Base-by-base conservation (phyloP, 495 filamentous ascomycete genomes). In the Neurospora discreta region DNA sequence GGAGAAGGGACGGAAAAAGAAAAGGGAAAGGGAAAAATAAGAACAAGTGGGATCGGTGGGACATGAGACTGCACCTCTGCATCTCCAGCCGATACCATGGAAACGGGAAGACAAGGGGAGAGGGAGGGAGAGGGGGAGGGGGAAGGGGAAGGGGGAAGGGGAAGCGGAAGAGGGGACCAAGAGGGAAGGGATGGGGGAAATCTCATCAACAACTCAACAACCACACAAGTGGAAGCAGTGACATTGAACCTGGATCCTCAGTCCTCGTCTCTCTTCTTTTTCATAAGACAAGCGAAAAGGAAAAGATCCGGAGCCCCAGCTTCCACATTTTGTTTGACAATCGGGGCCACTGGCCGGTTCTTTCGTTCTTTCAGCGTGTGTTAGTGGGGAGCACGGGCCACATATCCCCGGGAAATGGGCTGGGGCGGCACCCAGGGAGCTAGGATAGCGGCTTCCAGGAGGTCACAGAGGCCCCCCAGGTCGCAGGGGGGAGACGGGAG, bases 311-410 rank as follows among this genome's bases (percentile, higher is more conserved):
- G 52, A 65, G 26, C 52, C 52, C 52, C 52, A 65, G 26, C 52
- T 65, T 65, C 52, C 52, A 65, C 52, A 65, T 65, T 33, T 18
- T 65, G 6, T 33, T 33, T 18, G 23, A 60, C 26, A 33, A 60
- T 60, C 52, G 52, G 23, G 52, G 52, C 52, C 13, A 30, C 46
- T 60, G 52, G 52, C 52, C 52, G 13, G 23, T 60, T 60, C 52
- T 30, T 33, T 60, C 26, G 23, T 33, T 60, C 52, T 65, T 65
- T 65, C 52, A 65, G 52, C 30, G 26, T 30, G 52, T 18, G 26
- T 65, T 75, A 73, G 72, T 43, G 70, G 33, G 72, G 70, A 41
- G 74, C 76, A 78, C 75, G 75, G 68, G 67, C 76, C 76, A 78
- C 30, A 15, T 23, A 7, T 26, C 74, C 72, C 75, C 71, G 73